Conservation (phyloP, 2,329 filamentous ascomycete genomes). For the Alternaria sp. region DNA sequence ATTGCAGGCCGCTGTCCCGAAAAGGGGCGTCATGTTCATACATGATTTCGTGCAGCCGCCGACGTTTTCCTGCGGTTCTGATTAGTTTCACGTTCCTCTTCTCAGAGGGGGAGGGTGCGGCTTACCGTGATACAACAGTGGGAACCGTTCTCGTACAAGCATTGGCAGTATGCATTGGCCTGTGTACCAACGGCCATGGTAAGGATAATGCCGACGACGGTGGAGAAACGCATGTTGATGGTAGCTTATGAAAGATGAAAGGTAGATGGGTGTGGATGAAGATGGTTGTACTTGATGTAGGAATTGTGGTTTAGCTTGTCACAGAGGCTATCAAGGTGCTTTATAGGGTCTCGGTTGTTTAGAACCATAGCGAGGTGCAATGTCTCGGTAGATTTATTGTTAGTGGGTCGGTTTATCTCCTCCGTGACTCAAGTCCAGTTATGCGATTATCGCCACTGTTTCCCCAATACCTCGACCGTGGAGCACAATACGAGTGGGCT, state of each 20-base stretch:
- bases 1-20: not conserved
- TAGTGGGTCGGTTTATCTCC: not conserved
- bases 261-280: not conserved
- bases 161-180: constrained; percentile 1
- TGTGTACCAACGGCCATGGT: constrained; percentile 6
- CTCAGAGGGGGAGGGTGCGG: not conserved
- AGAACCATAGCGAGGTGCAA: no score
- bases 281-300: not conserved
- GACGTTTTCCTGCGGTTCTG: not conserved
- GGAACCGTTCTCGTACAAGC: constrained; percentile 5
- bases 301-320: not conserved
- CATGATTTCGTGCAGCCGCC: not conserved
- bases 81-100: not conserved
- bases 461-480: not conserved
- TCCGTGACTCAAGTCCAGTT: not conserved
- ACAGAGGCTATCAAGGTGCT: not conserved
- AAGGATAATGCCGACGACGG: not conserved
- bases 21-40: not conserved
- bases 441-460: not conserved
- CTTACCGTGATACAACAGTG: constrained; percentile 7
- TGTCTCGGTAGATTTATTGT: no score
- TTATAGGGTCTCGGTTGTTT: not conserved
- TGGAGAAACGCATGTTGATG: constrained; percentile 2
- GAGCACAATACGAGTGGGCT: not conserved
- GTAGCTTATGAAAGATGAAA: not conserved